Evolutionary conservation across 2,329 filamentous ascomycete species (phyloP), one percentile per base, ranked within the genome.

Genomic region (Colletotrichum navitas): DNA sequence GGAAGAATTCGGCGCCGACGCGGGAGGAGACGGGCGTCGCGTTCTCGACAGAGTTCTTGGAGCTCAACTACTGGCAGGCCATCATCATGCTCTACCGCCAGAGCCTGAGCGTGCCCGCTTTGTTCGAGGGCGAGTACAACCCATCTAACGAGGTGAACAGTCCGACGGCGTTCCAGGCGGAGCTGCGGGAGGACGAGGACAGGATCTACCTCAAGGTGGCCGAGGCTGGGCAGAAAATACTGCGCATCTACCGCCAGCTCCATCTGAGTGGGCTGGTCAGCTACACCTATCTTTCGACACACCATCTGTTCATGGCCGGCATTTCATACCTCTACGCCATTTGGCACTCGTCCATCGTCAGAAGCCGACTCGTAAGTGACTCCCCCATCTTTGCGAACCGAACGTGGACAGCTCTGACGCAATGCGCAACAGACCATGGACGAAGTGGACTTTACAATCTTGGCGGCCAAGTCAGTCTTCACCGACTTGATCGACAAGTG

Each of bases 31-130:
- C 94, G 0, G 95, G 95, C 1, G 96, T 98, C 2, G 90, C 90
- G 5, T 98, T 98, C 79, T 94, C 93, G 0, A 91, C 93, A 1
- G 92, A 97, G 67, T 97, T 98, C 77, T 83, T 98, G 5, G 94
- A 98, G 77, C 87, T 98, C 72, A 98, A 98, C 80, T 98, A 98
- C 81, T 98, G 95, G 95, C 95, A 98, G 80, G 94, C 94, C 4
- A 91, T 98, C 72, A 97, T 98, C 75, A 94, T 98, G 92, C 88
- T 98, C 26, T 98, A 98, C 80, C 88, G 95, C 66, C 95, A 97
- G 81, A 96, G 94, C 80, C 82, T 97, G 73, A 92, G 93, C 60
- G 93, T 97, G 24, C 95, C 95, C 0, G 90, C 92, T 51, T 90
- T 94, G 77, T 90, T 98, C 69, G 94, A 95, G 65, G 91, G 91